Conservation (phyloP, 2,329 filamentous ascomycete genomes). For the Cercospora sp. region DNA sequence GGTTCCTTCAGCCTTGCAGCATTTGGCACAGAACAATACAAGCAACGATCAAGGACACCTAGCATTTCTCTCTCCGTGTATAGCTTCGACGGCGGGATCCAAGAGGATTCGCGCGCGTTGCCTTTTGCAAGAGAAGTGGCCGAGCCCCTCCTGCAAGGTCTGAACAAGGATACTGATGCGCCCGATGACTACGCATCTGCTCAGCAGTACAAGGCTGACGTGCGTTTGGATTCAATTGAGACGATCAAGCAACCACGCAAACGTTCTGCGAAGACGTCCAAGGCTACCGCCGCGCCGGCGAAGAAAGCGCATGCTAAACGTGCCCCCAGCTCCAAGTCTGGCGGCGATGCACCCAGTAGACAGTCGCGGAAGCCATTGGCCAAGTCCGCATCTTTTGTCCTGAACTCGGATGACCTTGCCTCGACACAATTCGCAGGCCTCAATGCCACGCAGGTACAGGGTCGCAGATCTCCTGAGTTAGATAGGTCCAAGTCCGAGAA, state of each 20-base stretch:
- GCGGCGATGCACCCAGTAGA: conserved; percentile 17
- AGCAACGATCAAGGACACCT: conserved; percentile 15
- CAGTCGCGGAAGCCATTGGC: conserved; percentile 26
- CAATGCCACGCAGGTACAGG: conserved; percentile 11
- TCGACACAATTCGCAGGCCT: conserved; percentile 21
- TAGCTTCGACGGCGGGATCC: conserved; percentile 10
- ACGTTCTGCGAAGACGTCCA: background rate
- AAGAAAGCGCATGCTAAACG: background rate
- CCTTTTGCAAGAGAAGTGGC: background rate
- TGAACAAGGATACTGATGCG: background rate
- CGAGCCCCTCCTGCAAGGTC: background rate
- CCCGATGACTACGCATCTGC: background rate
- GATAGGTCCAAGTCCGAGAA: background rate
- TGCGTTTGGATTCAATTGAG: background rate
- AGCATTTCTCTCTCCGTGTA: conserved; percentile 27
- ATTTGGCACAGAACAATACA: background rate
- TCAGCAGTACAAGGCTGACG: background rate
- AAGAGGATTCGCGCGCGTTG: background rate
- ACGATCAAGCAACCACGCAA: background rate
- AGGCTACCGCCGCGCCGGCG: background rate
- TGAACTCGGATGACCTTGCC: conserved; percentile 35
- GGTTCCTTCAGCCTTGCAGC: background rate
- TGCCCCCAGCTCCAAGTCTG: background rate
- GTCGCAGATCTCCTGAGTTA: background rate
- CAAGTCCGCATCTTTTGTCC: conserved; percentile 34